phyloP scores from a whole-genome alignment of 768 basidiomycete species.

The Cubamyces sp. region DNA sequence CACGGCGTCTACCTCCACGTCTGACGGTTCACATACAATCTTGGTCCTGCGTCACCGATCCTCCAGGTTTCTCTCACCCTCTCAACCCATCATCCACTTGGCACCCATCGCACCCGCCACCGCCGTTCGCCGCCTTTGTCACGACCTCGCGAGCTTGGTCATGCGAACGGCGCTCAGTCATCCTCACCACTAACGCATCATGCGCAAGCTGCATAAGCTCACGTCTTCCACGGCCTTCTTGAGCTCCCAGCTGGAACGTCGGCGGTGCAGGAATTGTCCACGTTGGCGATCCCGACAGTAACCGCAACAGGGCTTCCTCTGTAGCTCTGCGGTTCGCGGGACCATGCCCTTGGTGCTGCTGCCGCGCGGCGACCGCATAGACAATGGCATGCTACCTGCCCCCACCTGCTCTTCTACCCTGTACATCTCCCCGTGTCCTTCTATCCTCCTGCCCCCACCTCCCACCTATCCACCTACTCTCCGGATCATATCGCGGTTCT shows the following conservation, averaged over 20 bases:
- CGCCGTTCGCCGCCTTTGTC: not conserved
- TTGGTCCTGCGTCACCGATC: slow-evolving; percentile 5
- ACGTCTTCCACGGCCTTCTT: not conserved
- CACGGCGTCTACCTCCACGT: not conserved
- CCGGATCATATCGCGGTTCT: not conserved
- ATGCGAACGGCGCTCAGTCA: not conserved
- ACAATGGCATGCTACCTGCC: not conserved
- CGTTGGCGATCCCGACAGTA: not conserved
- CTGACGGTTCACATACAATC: slow-evolving; percentile 10
- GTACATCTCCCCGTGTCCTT: no score
- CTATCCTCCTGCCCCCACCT: not conserved
- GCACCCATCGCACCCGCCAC: not conserved
- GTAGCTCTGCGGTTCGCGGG: not conserved
- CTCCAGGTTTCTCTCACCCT: not conserved
- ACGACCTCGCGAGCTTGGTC: not conserved
- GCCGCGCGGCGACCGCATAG: not conserved
- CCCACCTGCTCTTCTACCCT: not conserved
- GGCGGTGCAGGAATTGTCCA: not conserved
- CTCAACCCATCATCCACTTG: not conserved
- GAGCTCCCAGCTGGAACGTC: not conserved
- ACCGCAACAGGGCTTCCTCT: not conserved
- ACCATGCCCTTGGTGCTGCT: not conserved
- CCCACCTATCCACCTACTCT: not conserved
- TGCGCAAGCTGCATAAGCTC: not conserved
- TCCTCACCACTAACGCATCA: not conserved